These are phyloP conservation scores for Oryza brachyantha DNA, from an alignment of 176 grass and related monocot species.

Conservation along the genomic window DNA sequence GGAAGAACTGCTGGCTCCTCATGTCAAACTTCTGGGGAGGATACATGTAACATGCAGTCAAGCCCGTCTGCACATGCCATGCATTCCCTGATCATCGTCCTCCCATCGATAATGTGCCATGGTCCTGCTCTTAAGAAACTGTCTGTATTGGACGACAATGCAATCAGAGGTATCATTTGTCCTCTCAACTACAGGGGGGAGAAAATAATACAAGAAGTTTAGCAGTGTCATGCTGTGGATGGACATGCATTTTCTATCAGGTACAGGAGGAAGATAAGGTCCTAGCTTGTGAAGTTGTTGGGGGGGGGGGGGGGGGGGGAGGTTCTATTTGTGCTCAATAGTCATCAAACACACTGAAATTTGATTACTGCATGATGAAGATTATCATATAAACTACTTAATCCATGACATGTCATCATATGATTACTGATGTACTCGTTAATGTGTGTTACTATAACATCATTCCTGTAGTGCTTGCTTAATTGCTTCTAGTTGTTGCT, in stretches of 20 bases:
- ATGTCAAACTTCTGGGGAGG: conserved; percentile 21
- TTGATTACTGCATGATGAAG: neutral
- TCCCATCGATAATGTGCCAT: neutral
- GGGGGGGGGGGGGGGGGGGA: neutral
- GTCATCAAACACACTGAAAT: neutral
- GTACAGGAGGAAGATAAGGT: conserved; percentile 19
- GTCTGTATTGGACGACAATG: conserved; percentile 15
- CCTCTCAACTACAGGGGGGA: neutral
- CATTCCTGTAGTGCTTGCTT: neutral
- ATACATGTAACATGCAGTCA: conserved; percentile 39
- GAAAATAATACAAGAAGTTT: neutral
- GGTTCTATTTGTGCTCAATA: neutral
- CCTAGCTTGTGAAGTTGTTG: neutral
- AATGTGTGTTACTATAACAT: neutral
- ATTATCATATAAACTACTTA: neutral
- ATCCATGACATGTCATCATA: neutral
- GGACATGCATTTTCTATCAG: conserved; percentile 11
- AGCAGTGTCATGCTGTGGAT: neutral
- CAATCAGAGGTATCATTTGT: conserved; percentile 10
- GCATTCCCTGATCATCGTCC: neutral
- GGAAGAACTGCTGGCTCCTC: conserved; percentile 11
- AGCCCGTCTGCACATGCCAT: conserved; percentile 28
- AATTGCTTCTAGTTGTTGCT: neutral
- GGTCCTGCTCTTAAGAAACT: conserved; percentile 14
- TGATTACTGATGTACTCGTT: neutral